These are phyloP conservation scores for Chlorella sp. DNA, from an alignment of 139 green algal genomes.

Conservation along the genomic window DNA sequence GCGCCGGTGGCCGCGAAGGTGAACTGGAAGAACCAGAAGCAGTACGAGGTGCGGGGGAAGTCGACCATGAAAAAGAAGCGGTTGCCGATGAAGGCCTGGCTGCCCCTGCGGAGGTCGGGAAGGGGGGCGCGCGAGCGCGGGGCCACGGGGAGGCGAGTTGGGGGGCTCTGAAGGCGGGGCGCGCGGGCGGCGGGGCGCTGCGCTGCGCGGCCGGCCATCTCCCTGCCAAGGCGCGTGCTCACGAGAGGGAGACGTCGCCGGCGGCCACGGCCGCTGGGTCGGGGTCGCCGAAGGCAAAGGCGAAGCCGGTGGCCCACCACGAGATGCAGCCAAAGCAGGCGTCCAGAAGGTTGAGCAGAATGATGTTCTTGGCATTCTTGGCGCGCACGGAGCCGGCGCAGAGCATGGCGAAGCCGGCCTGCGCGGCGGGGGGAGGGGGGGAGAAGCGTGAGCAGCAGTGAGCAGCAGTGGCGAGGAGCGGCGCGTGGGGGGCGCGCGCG, in stretches of 20 bases:
- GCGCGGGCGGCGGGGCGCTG: no score
- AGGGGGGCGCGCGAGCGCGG: no score
- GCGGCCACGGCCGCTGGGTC: no score
- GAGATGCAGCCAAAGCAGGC: slow-evolving; percentile 66
- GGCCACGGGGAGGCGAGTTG: no score
- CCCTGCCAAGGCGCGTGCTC: no score
- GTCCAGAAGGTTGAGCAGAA: slow-evolving; percentile 90
- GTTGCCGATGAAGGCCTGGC: slow-evolving; percentile 43
- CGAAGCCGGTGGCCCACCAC: slow-evolving; percentile 48
- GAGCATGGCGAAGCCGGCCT: slow-evolving; percentile 85
- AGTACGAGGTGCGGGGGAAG: slow-evolving; percentile 8
- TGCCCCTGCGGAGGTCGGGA: slow-evolving; percentile 1
- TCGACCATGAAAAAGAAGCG: slow-evolving; percentile 35
- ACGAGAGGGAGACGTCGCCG: no score
- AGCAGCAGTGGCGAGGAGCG: no score
- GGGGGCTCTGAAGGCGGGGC: no score
- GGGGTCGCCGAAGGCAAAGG: slow-evolving; percentile 50
- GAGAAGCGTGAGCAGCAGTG: background rate
- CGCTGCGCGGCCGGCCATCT: no score
- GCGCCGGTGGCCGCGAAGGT: slow-evolving; percentile 69
- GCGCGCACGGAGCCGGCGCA: slow-evolving; percentile 74
- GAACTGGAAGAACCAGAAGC: slow-evolving; percentile 54
- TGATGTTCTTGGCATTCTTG: slow-evolving; percentile 92
- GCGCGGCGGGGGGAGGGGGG: slow-evolving; percentile 22
- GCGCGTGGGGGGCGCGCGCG: no score